Evolutionary conservation across 2,329 filamentous ascomycete species (phyloP).

Genomic region (Cladosporium sp.): DNA sequence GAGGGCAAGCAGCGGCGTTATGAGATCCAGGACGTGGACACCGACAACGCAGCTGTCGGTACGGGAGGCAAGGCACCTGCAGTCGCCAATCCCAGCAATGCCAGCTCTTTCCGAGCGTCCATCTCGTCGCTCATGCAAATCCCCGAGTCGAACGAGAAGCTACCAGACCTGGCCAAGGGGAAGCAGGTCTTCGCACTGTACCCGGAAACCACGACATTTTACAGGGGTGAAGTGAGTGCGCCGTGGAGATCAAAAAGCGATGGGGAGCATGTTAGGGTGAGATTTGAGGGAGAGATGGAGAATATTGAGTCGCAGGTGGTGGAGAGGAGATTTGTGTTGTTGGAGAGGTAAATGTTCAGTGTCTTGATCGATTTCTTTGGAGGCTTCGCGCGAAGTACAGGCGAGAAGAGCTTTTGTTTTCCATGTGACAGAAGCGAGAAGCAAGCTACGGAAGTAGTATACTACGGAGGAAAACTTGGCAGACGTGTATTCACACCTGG

Average conservation of each 20-base stretch:
- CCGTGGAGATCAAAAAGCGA: constrained; percentile 35
- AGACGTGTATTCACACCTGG: too few relatives aligned
- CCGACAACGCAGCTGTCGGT: constrained; percentile 24
- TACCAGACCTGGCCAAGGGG: constrained; percentile 38
- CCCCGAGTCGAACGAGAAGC: constrained; percentile 34
- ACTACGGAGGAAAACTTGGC: too few relatives aligned
- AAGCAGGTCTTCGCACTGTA: constrained; percentile 47
- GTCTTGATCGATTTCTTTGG: too few relatives aligned
- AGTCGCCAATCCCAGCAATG: constrained; percentile 18
- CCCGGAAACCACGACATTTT: constrained; percentile 50
- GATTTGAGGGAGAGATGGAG: constrained; percentile 36
- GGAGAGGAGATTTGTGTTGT: constrained; percentile 47
- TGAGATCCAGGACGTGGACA: constrained; percentile 48
- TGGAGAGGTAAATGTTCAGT: constrained; percentile 23
- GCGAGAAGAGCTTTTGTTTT: too few relatives aligned
- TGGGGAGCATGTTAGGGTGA: constrained; percentile 26
- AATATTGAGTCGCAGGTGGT: constrained; percentile 47
- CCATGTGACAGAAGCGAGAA: too few relatives aligned
- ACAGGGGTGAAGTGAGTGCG: constrained; percentile 46
- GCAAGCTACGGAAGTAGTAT: too few relatives aligned
- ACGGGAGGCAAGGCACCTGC: constrained; percentile 24
- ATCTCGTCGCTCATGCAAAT: constrained; percentile 47
- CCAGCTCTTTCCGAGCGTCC: constrained; percentile 36
- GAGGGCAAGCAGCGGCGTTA: constrained; percentile 51
- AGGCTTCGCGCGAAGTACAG: too few relatives aligned